A percentile compares a stretch with the other conserved stretches of the same genome.
Conservation (phyloP, 306 rosid genomes). For the cucumber (Cucumis sativus) region Cucumber_9930_V3 NC_026655.2:2101001-2101500, state of each 20-base stretch:
- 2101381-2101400: neutral
- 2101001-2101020: neutral
- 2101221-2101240: neutral
- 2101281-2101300: neutral
- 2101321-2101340: neutral
- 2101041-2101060: neutral
- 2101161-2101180: neutral
- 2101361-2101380: neutral
- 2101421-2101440: conserved; percentile 34
- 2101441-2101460: conserved; percentile 50
- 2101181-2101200: neutral
- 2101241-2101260: neutral
- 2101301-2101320: neutral
- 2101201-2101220: neutral
- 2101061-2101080: neutral
- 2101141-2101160: neutral
- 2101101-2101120: neutral
- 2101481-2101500: conserved; percentile 23
- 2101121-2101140: neutral
- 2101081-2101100: neutral
- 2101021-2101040: neutral
- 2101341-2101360: neutral
- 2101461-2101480: conserved; percentile 33
- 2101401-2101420: conserved; percentile 44
- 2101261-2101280: neutral